phyloP scores from a whole-genome alignment of 140 eudicot genomes.

The Ambrosia hybrid region DNA sequence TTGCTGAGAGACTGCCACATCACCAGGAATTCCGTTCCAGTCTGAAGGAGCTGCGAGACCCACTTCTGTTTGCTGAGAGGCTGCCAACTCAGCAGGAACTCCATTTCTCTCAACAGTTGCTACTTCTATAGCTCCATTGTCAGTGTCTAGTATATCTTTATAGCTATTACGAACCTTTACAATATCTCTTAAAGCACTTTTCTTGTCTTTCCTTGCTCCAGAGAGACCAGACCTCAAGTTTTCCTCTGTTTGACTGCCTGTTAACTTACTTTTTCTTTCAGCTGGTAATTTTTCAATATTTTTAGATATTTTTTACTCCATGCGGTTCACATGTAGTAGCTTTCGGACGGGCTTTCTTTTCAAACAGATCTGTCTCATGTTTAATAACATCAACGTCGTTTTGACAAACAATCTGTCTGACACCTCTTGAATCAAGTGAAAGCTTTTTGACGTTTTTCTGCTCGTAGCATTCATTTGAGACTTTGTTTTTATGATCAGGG shows the following conservation, averaged over 20 bases:
- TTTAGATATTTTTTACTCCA: slow-evolving; percentile 16
- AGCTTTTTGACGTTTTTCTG: slow-evolving; percentile 41
- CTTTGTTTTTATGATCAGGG: slow-evolving; percentile 33
- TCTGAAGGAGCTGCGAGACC: no score
- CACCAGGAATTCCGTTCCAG: slow-evolving; percentile 15
- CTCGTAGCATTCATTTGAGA: slow-evolving; percentile 35
- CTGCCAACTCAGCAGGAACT: slow-evolving; percentile 30
- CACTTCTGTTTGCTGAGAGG: slow-evolving; percentile 11
- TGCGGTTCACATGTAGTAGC: no score
- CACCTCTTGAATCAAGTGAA: slow-evolving; percentile 38
- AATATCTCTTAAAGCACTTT: slow-evolving; percentile 38
- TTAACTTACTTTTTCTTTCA: slow-evolving; percentile 49
- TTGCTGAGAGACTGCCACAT: slow-evolving; percentile 30
- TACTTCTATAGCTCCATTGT: slow-evolving; percentile 39
- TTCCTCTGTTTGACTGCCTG: slow-evolving; percentile 32
- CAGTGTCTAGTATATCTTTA: slow-evolving; percentile 42
- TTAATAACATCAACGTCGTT: slow-evolving; percentile 38
- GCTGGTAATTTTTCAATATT: slow-evolving; percentile 24
- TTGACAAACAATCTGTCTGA: slow-evolving; percentile 24
- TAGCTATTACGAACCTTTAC: slow-evolving; percentile 38
- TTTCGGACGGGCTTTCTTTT: slow-evolving; percentile 33
- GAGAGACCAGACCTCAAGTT: slow-evolving; percentile 27
- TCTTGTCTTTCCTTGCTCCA: slow-evolving; percentile 39
- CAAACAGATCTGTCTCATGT: slow-evolving; percentile 22
- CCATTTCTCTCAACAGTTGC: slow-evolving; percentile 29